These are phyloP conservation scores for Vitis cinerea DNA, from an alignment of 164 flowering plant species.

Conservation along the genomic window DNA sequence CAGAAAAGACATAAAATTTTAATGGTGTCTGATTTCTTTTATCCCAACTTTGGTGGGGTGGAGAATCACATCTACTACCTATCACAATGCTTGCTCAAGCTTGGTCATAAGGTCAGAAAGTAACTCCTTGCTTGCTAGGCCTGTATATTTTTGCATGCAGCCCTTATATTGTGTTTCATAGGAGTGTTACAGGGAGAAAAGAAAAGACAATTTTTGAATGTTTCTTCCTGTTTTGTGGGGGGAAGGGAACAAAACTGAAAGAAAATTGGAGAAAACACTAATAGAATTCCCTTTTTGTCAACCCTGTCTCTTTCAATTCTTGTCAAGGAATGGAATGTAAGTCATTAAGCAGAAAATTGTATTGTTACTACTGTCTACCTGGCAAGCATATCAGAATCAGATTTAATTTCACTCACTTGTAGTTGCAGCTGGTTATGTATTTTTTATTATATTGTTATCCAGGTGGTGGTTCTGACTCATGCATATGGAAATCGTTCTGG, in stretches of 20 bases:
- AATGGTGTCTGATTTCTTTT: constrained; percentile 98
- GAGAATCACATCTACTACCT: constrained; percentile 94
- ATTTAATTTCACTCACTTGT: neutral
- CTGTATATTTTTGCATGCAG: neutral
- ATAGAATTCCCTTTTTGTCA: too few species aligned
- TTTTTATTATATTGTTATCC: constrained; percentile 6
- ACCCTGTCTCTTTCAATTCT: too few species aligned
- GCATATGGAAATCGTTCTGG: constrained; percentile 23
- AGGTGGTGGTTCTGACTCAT: constrained; percentile 97
- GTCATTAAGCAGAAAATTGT: too few species aligned
- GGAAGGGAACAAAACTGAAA: neutral
- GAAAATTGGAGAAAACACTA: neutral
- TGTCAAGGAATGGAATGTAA: too few species aligned
- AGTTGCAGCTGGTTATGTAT: neutral
- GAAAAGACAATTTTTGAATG: neutral
- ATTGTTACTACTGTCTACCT: too few species aligned
- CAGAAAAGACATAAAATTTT: constrained; percentile 55
- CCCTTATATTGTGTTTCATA: neutral
- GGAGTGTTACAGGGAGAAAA: neutral
- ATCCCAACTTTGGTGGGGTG: constrained; percentile 96
- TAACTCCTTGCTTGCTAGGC: neutral
- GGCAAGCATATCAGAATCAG: neutral
- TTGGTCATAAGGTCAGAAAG: constrained; percentile 84
- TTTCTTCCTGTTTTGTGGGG: neutral
- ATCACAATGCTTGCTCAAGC: constrained; percentile 87